phyloP scores from a whole-genome alignment of 805 yeast species.

The Hyphopichia homilentoma region DNA sequence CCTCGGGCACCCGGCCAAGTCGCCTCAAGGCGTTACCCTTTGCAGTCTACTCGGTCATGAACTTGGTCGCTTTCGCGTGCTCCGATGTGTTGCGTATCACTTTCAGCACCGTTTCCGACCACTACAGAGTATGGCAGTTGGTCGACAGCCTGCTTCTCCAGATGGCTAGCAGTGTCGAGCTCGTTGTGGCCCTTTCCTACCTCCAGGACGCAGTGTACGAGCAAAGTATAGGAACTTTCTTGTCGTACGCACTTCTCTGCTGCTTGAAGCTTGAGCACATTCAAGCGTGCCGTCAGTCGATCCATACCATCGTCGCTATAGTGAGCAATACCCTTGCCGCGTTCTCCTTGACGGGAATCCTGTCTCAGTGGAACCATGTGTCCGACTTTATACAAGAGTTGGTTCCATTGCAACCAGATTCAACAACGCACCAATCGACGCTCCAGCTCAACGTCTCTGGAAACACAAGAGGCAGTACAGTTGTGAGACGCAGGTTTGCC shows the following conservation, averaged over 20 bases:
- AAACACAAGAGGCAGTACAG: neutral
- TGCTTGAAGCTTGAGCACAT: slow-evolving; percentile 11
- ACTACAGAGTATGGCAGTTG: too few relatives aligned
- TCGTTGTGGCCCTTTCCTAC: slow-evolving; percentile 7
- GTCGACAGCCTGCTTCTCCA: slow-evolving; percentile 11
- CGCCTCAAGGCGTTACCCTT: slow-evolving; percentile 27
- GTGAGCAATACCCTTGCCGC: too few relatives aligned
- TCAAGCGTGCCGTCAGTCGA: slow-evolving; percentile 4
- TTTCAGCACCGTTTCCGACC: too few relatives aligned
- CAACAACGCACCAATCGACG: too few relatives aligned
- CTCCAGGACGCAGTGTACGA: slow-evolving; percentile 5
- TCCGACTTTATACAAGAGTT: too few relatives aligned
- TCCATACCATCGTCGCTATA: too few relatives aligned
- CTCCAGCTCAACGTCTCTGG: neutral
- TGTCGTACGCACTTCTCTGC: slow-evolving; percentile 8
- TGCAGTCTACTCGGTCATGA: slow-evolving; percentile 24
- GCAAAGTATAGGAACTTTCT: neutral
- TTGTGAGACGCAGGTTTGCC: neutral
- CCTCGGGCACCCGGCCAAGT: too few relatives aligned
- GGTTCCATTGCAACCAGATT: too few relatives aligned
- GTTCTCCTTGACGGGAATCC: too few relatives aligned
- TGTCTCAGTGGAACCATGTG: too few relatives aligned
- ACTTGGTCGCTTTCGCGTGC: slow-evolving; percentile 16
- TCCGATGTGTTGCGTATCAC: slow-evolving; percentile 12
- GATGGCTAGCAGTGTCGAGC: slow-evolving; percentile 12